Percentiles rank a stretch among this genome's conserved stretches.
phyloP scores from a whole-genome alignment of 345 rosid species.

The Crucihimalaya himalaica region DNA sequence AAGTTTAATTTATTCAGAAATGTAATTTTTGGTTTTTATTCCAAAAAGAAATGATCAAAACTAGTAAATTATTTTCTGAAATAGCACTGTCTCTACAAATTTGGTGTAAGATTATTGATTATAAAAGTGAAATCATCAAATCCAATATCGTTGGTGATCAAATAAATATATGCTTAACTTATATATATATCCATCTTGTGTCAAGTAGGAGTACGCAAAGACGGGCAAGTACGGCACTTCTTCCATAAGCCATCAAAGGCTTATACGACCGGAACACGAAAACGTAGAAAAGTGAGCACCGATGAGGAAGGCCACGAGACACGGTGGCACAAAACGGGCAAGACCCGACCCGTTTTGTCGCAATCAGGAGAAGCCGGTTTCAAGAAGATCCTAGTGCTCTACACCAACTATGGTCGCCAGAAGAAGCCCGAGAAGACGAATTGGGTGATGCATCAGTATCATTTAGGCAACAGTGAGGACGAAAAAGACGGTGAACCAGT shows the following conservation, averaged over 20 bases:
- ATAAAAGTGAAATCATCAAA: neutral
- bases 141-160: neutral
- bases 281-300: constrained; percentile 74
- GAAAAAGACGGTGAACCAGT: constrained; percentile 91
- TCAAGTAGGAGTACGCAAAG: constrained; percentile 70
- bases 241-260: constrained; percentile 95
- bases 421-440: constrained; percentile 85
- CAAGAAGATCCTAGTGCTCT: constrained; percentile 86
- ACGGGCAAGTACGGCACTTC: constrained; percentile 88
- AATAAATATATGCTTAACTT: neutral
- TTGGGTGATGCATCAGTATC: constrained; percentile 99
- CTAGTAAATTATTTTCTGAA: neutral
- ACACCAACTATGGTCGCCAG: constrained; percentile 86
- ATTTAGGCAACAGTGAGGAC: constrained; percentile 75
- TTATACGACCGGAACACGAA: constrained; percentile 89
- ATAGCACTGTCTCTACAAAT: neutral
- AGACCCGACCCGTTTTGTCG: constrained; percentile 65
- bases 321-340: constrained; percentile 97
- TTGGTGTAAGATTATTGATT: neutral
- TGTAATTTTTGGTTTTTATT: neutral
- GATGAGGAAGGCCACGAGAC: constrained; percentile 81
- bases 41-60: neutral
- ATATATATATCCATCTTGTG: neutral
- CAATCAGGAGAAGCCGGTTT: constrained; percentile 62
- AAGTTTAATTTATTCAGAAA: neutral